A percentile compares a stretch with the other conserved stretches of the same genome.
Conservation (phyloP, 495 filamentous ascomycete species). For the Bacidia rubella region DNA sequence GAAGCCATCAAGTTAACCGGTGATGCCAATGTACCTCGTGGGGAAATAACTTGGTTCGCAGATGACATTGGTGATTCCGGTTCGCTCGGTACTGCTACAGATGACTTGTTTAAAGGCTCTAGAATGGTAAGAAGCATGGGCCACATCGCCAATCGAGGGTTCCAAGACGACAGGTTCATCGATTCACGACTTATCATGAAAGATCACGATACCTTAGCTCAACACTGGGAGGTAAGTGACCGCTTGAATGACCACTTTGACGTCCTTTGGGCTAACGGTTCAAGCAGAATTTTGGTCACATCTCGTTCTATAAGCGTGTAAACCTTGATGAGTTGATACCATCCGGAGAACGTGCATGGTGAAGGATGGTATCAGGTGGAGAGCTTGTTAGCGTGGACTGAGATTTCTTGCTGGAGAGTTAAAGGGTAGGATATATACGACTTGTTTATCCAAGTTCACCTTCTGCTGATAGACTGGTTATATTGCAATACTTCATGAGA, state of each 20-base stretch:
- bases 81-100: slow-evolving; percentile 44
- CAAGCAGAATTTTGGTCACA: slow-evolving; percentile 48
- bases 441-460: no score
- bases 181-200: slow-evolving; percentile 64
- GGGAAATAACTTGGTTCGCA: slow-evolving; percentile 65
- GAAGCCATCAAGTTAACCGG: slow-evolving; percentile 85
- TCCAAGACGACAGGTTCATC: slow-evolving; percentile 57
- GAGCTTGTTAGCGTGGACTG: no score
- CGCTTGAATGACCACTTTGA: neutral
- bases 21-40: slow-evolving; percentile 76
- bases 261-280: neutral
- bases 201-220: slow-evolving; percentile 60
- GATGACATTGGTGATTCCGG: slow-evolving; percentile 59
- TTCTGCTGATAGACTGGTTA: no score
- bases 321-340: slow-evolving; percentile 48
- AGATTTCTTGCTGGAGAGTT: no score
- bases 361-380: no score
- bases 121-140: slow-evolving; percentile 62
- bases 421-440: no score
- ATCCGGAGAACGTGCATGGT: neutral
- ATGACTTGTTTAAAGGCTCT: slow-evolving; percentile 57
- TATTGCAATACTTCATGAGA: no score
- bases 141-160: slow-evolving; percentile 62
- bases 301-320: slow-evolving; percentile 68
- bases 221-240: slow-evolving; percentile 55